Conservation (phyloP, 2,329 filamentous ascomycete genomes). For the Curvularia lunata region DNA sequence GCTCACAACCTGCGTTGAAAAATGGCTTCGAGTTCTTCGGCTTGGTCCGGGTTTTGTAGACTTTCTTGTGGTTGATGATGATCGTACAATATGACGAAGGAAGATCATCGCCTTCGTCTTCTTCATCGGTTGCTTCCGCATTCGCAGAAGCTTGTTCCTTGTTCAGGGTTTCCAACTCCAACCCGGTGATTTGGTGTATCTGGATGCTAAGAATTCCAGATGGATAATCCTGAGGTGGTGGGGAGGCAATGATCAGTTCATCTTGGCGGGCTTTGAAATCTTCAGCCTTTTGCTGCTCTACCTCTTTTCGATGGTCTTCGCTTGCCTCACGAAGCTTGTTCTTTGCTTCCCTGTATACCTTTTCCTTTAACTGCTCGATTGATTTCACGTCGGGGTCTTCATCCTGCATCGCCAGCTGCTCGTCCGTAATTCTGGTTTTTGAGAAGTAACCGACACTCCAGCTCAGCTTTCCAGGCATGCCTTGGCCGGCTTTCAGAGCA, state of each 20-base stretch:
- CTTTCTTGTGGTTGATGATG: slow-evolving; percentile 73
- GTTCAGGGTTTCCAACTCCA: slow-evolving; percentile 67
- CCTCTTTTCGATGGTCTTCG: slow-evolving; percentile 64
- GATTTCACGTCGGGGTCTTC: slow-evolving; percentile 64
- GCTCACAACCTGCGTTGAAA: slow-evolving; percentile 77
- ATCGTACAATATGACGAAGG: slow-evolving; percentile 76
- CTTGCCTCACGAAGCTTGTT: slow-evolving; percentile 71
- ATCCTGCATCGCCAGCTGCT: slow-evolving; percentile 67
- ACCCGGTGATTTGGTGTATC: slow-evolving; percentile 74
- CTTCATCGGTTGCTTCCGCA: slow-evolving; percentile 62
- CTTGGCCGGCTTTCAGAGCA: slow-evolving; percentile 68
- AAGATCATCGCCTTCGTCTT: slow-evolving; percentile 67
- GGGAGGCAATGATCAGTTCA: slow-evolving; percentile 70
- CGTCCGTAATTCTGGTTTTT: slow-evolving; percentile 67
- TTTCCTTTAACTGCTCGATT: slow-evolving; percentile 64
- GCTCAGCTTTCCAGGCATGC: slow-evolving; percentile 71
- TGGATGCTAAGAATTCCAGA: slow-evolving; percentile 73
- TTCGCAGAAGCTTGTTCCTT: slow-evolving; percentile 59
- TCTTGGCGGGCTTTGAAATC: slow-evolving; percentile 66
- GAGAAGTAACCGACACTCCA: slow-evolving; percentile 77
- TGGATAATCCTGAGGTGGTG: slow-evolving; percentile 66
- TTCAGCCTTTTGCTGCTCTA: slow-evolving; percentile 71
- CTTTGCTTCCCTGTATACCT: slow-evolving; percentile 61
- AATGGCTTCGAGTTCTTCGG: slow-evolving; percentile 80
- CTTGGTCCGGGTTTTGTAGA: slow-evolving; percentile 75